Conservation (phyloP, 768 basidiomycete species). For the Aureoboletus auriporus region DNA sequence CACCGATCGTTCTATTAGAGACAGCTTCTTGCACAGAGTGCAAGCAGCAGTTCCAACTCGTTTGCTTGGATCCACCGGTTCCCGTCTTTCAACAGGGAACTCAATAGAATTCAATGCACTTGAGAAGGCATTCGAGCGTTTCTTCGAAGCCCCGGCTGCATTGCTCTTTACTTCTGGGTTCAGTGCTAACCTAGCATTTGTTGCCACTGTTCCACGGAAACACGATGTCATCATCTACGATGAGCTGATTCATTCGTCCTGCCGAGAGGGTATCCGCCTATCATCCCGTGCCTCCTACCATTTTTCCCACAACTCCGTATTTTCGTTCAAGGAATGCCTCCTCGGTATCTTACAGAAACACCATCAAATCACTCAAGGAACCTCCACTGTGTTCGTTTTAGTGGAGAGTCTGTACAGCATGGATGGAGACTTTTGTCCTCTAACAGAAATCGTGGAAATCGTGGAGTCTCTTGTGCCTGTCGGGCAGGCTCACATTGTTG, state of each 20-base stretch:
- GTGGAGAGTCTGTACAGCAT: conserved; percentile 58
- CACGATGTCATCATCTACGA: conserved; percentile 50
- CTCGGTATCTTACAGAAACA: conserved; percentile 20
- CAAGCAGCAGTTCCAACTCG: conserved; percentile 13
- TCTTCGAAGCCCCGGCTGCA: conserved; percentile 34
- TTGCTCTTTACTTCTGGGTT: conserved; percentile 52
- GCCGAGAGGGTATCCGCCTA: conserved; percentile 47
- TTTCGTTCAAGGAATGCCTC: conserved; percentile 30
- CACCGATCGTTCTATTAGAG: conserved; percentile 27
- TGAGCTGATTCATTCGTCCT: conserved; percentile 49
- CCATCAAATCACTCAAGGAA: conserved; percentile 20
- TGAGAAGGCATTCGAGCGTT: conserved; percentile 7
- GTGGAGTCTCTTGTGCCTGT: conserved; percentile 35
- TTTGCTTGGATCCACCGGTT: conserved; percentile 47
- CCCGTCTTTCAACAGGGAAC: conserved; percentile 45
- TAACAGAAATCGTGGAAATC: conserved; percentile 38
- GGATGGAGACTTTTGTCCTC: conserved; percentile 54
- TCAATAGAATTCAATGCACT: conserved; percentile 11
- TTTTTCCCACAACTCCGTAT: conserved; percentile 47
- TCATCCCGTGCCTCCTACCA: conserved; percentile 27
- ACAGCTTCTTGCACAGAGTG: conserved; percentile 29
- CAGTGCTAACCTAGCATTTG: conserved; percentile 50
- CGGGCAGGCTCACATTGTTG: conserved; percentile 40
- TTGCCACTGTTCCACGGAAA: conserved; percentile 40
- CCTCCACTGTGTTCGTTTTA: conserved; percentile 41